Evolutionary conservation across 305 asterid species (phyloP).

Genomic region (Fraxinus velutina): DNA sequence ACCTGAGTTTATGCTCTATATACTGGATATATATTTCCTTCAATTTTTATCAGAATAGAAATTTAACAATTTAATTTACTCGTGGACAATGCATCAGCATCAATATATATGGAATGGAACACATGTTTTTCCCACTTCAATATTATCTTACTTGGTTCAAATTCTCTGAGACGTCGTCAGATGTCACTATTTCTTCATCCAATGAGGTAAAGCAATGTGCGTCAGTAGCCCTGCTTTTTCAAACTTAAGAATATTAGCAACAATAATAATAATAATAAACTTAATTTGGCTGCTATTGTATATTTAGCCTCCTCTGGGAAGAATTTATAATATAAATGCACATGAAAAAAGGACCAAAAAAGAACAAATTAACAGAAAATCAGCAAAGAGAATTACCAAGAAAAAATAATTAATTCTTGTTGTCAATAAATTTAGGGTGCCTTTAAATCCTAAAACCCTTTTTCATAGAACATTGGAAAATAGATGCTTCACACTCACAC

Average conservation of each 20-base stretch:
- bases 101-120: not conserved
- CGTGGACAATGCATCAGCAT: not conserved
- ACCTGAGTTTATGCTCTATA: not conserved
- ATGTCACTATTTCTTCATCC: not conserved
- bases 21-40: not conserved
- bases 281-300: not conserved
- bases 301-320: not conserved
- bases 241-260: not conserved
- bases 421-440: not conserved
- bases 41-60: not conserved
- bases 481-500: not conserved
- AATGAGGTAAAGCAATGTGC: not conserved
- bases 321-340: not conserved
- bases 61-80: no score
- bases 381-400: not conserved
- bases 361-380: not conserved
- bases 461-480: not conserved
- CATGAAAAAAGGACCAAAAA: not conserved
- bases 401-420: not conserved
- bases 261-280: not conserved
- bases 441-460: not conserved
- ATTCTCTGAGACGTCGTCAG: not conserved
- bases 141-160: not conserved
- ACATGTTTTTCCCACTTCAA: not conserved
- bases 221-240: not conserved